Percentiles rank a stretch among this genome's conserved stretches.
These are phyloP conservation scores for Haplographium delicatum DNA, from an alignment of 495 filamentous ascomycete genomes.

Conservation along the genomic window DNA sequence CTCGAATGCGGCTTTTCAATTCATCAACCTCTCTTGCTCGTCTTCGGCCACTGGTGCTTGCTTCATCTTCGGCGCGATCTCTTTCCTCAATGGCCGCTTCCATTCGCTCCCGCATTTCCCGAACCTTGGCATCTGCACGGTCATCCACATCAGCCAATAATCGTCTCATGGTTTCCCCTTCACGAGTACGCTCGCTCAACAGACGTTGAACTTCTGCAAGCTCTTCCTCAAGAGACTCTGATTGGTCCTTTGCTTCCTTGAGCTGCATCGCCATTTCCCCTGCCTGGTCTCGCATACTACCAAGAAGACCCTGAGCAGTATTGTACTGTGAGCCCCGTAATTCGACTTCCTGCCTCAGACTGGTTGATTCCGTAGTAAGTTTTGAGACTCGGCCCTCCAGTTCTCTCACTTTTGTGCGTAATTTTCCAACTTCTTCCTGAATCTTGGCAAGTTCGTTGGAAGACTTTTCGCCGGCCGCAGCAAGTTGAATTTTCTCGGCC, in stretches of 20 bases:
- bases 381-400: conserved; percentile 66
- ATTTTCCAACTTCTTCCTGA: conserved; percentile 61
- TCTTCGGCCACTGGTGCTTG: conserved; percentile 67
- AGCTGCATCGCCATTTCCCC: conserved; percentile 86
- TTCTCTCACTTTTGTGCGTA: conserved; percentile 58
- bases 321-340: conserved; percentile 80
- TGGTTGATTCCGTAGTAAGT: conserved; percentile 56
- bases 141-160: conserved; percentile 83
- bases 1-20: conserved; percentile 67
- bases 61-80: conserved; percentile 88
- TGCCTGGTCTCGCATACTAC: conserved; percentile 88
- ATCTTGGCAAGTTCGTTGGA: conserved; percentile 60
- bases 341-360: conserved; percentile 74
- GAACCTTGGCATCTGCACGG: conserved; percentile 68
- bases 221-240: conserved; percentile 90
- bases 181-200: conserved; percentile 85
- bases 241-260: conserved; percentile 78
- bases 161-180: conserved; percentile 91
- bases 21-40: conserved; percentile 84
- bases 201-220: conserved; percentile 81
- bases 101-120: conserved; percentile 86
- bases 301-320: conserved; percentile 77
- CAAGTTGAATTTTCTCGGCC: conserved; percentile 69
- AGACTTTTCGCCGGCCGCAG: conserved; percentile 63
- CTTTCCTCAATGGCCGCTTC: conserved; percentile 86